Percentiles rank a stretch among this genome's conserved stretches.
phyloP scores from a whole-genome alignment of 192 early-diverging fungal species.

The Umbelopsis ramanniana region DNA sequence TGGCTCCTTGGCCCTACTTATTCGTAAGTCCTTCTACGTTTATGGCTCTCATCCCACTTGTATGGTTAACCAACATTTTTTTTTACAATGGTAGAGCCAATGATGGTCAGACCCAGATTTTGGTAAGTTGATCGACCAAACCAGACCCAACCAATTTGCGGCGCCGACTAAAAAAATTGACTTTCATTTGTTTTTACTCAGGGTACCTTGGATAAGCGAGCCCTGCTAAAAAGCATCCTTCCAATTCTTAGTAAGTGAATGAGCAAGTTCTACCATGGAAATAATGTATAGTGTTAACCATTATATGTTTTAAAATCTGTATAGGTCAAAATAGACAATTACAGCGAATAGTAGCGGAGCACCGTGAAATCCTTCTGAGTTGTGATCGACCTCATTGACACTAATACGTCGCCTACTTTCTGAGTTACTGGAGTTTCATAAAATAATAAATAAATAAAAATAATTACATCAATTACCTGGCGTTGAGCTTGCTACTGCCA shows the following conservation, averaged over 20 bases:
- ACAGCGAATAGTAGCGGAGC: constrained; percentile 66
- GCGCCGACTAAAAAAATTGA: constrained; percentile 29
- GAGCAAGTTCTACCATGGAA: not conserved
- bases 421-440: constrained; percentile 10
- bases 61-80: constrained; percentile 7
- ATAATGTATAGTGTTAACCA: not conserved
- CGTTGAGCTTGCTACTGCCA: not conserved
- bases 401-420: not conserved
- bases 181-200: constrained; percentile 22
- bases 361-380: constrained; percentile 10
- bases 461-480: not conserved
- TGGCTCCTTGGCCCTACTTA: constrained; percentile 62
- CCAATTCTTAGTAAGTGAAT: constrained; percentile 60
- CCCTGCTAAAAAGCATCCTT: constrained; percentile 65
- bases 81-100: not conserved
- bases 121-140: constrained; percentile 30
- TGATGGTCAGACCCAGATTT: not conserved
- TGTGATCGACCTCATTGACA: not conserved
- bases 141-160: constrained; percentile 23
- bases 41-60: not conserved
- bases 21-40: constrained; percentile 36
- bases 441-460: constrained; percentile 4
- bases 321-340: constrained; percentile 62
- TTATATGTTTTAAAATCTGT: not conserved
- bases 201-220: constrained; percentile 63